Conservation (phyloP, 106 monocot species). For the Cymbidium sinense region DNA sequence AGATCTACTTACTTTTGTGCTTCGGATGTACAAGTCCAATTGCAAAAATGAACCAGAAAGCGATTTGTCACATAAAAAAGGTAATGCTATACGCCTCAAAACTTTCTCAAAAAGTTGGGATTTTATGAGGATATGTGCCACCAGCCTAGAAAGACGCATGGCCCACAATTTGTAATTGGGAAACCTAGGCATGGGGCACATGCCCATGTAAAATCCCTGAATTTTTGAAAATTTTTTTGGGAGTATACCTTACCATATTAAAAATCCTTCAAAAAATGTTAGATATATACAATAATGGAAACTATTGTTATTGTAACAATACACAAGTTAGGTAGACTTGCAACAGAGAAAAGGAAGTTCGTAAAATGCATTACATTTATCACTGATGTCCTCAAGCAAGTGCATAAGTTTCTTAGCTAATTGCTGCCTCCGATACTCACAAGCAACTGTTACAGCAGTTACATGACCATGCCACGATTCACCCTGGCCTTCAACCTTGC, state of each 20-base stretch:
- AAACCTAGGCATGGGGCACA: not conserved
- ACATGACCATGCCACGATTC: slow-evolving; percentile 99
- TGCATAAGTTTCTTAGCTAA: slow-evolving; percentile 94
- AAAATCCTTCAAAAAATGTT: not conserved
- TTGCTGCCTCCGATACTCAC: slow-evolving; percentile 78
- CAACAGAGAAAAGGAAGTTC: not conserved
- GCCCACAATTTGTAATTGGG: not conserved
- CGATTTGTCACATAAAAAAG: not conserved
- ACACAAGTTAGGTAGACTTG: not conserved
- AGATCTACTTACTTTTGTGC: not conserved
- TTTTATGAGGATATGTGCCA: not conserved
- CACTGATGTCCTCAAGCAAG: slow-evolving; percentile 85
- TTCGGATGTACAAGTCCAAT: not conserved
- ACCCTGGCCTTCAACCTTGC: slow-evolving; percentile 96
- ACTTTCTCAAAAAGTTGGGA: no score
- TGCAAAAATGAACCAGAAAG: not conserved
- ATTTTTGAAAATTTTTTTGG: not conserved
- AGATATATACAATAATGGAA: not conserved
- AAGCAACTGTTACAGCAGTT: slow-evolving; percentile 86
- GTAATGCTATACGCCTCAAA: no score
- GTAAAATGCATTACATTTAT: slow-evolving; percentile 47
- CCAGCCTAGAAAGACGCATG: not conserved
- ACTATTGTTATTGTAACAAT: not conserved
- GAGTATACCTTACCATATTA: not conserved
- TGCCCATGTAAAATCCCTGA: not conserved